Evolutionary conservation across 2,329 filamentous ascomycete genomes (phyloP).

Genomic region (Falciphora oryzae): DNA sequence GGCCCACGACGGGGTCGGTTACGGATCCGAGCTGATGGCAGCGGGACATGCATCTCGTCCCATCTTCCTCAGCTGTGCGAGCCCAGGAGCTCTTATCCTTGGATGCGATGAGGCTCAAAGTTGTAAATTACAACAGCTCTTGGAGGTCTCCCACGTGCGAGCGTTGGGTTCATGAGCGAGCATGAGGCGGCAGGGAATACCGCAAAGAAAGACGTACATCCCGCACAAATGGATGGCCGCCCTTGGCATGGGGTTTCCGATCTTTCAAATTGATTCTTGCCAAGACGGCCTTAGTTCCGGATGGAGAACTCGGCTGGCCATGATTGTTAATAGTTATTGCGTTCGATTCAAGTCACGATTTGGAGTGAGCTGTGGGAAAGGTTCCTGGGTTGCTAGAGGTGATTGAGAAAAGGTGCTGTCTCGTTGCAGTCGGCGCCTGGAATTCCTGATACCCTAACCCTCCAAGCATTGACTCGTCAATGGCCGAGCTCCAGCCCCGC

Average conservation of each 20-base stretch:
- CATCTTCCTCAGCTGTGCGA: neutral
- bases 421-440: too few species aligned
- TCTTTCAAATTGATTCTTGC: neutral
- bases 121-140: neutral
- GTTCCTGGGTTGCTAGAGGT: too few species aligned
- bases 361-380: too few species aligned
- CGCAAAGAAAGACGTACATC: too few species aligned
- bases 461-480: neutral
- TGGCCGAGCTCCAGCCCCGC: neutral
- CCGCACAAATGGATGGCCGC: neutral
- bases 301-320: neutral
- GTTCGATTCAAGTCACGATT: neutral
- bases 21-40: neutral
- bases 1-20: neutral
- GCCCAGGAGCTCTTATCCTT: neutral
- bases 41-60: neutral
- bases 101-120: neutral
- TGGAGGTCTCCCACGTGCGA: neutral
- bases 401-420: too few species aligned
- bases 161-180: neutral
- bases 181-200: neutral
- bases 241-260: neutral
- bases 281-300: neutral
- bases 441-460: neutral
- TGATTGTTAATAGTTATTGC: neutral